Evolutionary conservation across 177 flowering plant genomes (phyloP), one percentile per base, ranked within the genome.

Genomic region (Vitis hybrid): DNA sequence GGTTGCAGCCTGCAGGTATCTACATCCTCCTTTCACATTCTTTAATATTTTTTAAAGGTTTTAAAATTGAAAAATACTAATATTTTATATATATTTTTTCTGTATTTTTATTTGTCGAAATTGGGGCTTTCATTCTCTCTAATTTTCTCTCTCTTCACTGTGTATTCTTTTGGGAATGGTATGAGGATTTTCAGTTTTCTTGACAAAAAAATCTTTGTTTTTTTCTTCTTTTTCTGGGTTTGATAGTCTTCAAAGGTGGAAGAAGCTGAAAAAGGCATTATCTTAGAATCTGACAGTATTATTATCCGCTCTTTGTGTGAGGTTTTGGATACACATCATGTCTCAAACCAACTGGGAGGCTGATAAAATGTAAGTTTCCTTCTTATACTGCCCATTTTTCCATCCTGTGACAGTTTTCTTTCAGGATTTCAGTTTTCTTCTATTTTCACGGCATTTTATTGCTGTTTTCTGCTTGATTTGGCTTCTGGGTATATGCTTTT

Each of bases 341-440:
- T 78, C 92, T 75, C 92, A 88, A 71, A 85, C 87, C 70, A 86
- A 88, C 79, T 88, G 92, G 92, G 92, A 86, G 76, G 92, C 92
- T 52, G 92, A 86, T 81, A 88, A 88, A 81, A 88, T 88, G 92
- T 84, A 76, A 74, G 83, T 70, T 29, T 51, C 26, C 50, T 51
- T 33, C 39, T 12, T 0, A 31, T 39, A 15, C 57, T 31, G 3
- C 33, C 62, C 2, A 6, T 26, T 51, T 18, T 45, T 57, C 15
- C 19, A 8, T 51, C 33, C 16, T 62, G 13, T 58, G 3, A 21
- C 33, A 1, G 1, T 61, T 58, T 66, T 50, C 6, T 31, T 33
- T 55, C 15, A 59, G 22, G 66, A 31, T 58, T 51, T 72, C 33
- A 4, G 10, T 71, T 51, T 61, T 68, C 52, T 26, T 9, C 51